Evolutionary conservation across 169 alveolate genomes (phyloP).

Genomic region (Eimeria praecox): DNA sequence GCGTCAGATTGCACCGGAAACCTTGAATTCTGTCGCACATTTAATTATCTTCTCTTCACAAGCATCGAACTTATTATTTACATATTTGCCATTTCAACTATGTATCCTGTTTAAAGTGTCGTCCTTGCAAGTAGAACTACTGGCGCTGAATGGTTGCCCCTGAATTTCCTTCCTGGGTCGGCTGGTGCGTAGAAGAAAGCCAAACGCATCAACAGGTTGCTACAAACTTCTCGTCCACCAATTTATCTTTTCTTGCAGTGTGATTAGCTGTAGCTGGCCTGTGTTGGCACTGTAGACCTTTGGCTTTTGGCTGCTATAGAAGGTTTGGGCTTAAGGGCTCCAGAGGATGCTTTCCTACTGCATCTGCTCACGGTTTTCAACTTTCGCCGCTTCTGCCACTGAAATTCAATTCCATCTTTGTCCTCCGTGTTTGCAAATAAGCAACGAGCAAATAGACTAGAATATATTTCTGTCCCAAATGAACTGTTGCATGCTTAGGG

Average conservation of each 20-base stretch:
- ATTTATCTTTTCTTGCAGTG: neutral
- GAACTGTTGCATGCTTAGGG: neutral
- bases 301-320: neutral
- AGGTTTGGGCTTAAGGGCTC: neutral
- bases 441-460: neutral
- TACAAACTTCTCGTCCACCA: neutral
- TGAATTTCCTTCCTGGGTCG: neutral
- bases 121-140: neutral
- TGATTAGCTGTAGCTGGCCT: neutral
- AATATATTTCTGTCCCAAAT: neutral
- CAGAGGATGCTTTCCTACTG: neutral
- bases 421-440: neutral
- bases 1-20: too few relatives aligned
- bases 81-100: too few relatives aligned
- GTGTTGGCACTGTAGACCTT: neutral
- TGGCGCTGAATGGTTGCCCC: neutral
- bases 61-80: neutral
- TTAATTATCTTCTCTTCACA: neutral
- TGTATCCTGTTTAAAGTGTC: too few relatives aligned
- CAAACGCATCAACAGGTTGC: neutral
- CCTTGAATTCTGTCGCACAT: too few relatives aligned
- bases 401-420: too few relatives aligned
- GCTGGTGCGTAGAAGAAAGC: neutral
- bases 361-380: neutral
- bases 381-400: too few relatives aligned